Evolutionary conservation across 345 rosid genomes (phyloP), one percentile per base, ranked within the genome.

Genomic region (Turritis glabra): DNA sequence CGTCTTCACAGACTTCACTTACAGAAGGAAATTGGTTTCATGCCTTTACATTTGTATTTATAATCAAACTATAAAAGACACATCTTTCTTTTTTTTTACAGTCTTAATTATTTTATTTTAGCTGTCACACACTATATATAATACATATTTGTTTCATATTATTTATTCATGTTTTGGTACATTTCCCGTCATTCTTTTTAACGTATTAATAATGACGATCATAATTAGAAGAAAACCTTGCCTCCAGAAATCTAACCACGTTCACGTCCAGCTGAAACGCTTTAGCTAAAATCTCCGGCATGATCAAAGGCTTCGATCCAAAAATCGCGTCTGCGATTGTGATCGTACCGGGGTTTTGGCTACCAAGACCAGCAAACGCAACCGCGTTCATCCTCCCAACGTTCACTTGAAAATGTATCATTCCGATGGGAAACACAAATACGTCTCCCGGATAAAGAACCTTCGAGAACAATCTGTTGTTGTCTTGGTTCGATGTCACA

Each of bases 371-470:
- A 43, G 82, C 80, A 70, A 79, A 77, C 40, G 84, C 82, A 76
- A 79, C 81, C 2, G 84, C 86, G 33, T 53, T 54, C 5, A 67
- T 69, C 26, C 64, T 75, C 38, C 84, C 86, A 40, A 81, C 30
- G 60, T 83, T 83, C 41, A 80, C 73, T 17, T 83, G 84, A 74
- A 83, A 83, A 74, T 83, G 86, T 14, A 83, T 81, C 70, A 75
- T 65, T 52, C 80, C 81, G 0, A 77, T 50, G 2, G 87, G 87
- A 53, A 84, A 84, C 59, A 84, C 87, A 48, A 84, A 82, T 2
- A 82, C 84, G 13, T 84, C 87, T 58, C 87, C 87, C 0, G 87
- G 87, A 12, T 84, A 72, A 33, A 84, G 76, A 47, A 81, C 80
- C 72, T 81, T 84, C 2, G 83, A 62, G 72, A 84, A 68, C 60